Evolutionary conservation across 345 rosid genomes (phyloP).

Genomic region (Pugionium cornutum): DNA sequence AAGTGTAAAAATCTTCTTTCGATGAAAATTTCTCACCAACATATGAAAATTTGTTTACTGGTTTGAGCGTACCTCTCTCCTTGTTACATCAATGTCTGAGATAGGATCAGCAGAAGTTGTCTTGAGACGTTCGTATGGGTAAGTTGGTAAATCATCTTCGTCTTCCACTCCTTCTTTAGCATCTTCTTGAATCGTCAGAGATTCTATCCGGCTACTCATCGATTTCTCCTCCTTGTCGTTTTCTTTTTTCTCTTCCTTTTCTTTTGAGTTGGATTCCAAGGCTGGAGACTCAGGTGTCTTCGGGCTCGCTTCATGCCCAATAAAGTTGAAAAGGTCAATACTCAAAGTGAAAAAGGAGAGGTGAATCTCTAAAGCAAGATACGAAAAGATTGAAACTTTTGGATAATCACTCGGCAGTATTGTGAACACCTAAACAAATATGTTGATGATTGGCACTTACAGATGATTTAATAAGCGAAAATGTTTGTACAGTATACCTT

Average conservation of each 20-base stretch:
- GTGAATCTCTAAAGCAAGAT: constrained; percentile 2
- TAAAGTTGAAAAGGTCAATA: not conserved
- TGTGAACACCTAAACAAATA: not conserved
- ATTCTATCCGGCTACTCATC: constrained; percentile 68
- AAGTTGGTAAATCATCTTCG: constrained; percentile 76
- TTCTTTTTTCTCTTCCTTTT: constrained; percentile 34
- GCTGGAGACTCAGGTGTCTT: constrained; percentile 51
- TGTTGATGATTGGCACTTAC: not conserved
- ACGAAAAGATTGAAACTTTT: constrained; percentile 3
- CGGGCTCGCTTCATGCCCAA: constrained; percentile 50
- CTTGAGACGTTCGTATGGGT: constrained; percentile 83
- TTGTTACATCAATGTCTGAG: constrained; percentile 84
- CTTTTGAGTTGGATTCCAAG: constrained; percentile 50
- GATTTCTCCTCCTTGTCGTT: constrained; percentile 41
- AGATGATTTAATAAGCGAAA: not conserved
- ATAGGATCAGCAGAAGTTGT: constrained; percentile 66
- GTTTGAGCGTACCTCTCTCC: constrained; percentile 71
- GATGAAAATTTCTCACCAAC: not conserved
- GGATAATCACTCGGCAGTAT: not conserved
- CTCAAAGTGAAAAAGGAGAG: constrained; percentile 10
- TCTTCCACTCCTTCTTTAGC: constrained; percentile 88
- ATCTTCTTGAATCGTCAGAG: constrained; percentile 89
- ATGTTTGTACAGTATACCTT: constrained; percentile 49
- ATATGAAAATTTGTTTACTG: not conserved
- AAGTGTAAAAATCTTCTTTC: constrained; percentile 22